phyloP scores from a whole-genome alignment of 148 eudicot genomes.

The Rheum nobile region DNA sequence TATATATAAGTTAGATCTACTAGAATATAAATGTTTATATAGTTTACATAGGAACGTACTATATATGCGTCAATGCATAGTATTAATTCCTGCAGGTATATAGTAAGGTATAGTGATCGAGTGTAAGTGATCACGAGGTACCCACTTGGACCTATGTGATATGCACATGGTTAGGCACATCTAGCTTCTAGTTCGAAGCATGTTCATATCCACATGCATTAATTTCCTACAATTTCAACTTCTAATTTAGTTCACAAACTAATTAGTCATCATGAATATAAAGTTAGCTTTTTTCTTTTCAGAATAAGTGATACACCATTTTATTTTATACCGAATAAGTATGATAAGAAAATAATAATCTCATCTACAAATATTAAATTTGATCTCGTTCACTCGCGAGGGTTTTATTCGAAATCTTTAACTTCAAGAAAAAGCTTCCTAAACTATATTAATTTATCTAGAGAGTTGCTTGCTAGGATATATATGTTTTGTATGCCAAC shows the following conservation, averaged over 20 bases:
- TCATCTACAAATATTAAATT: no score
- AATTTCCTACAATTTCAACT: neutral
- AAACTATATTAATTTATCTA: no score
- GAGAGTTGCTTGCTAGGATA: no score
- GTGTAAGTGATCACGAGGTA: conserved; percentile 5
- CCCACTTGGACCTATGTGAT: conserved; percentile 2
- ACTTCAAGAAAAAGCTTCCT: no score
- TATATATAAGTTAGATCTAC: neutral
- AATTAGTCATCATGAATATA: no score
- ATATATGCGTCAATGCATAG: neutral
- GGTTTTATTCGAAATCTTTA: no score
- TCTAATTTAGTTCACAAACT: neutral
- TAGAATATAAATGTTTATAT: neutral
- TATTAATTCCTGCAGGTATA: neutral
- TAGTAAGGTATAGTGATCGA: neutral
- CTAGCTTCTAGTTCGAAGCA: neutral
- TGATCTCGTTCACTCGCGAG: no score
- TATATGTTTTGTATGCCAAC: no score
- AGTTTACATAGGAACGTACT: neutral
- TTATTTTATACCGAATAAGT: no score
- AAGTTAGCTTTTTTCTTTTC: no score
- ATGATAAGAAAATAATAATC: no score
- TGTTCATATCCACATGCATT: conserved; percentile 8
- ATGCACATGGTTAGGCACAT: conserved; percentile 5
- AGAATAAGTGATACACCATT: no score